Evolutionary conservation across 2,329 filamentous ascomycete genomes (phyloP).

Genomic region (Periglandula ipomoeae): DNA sequence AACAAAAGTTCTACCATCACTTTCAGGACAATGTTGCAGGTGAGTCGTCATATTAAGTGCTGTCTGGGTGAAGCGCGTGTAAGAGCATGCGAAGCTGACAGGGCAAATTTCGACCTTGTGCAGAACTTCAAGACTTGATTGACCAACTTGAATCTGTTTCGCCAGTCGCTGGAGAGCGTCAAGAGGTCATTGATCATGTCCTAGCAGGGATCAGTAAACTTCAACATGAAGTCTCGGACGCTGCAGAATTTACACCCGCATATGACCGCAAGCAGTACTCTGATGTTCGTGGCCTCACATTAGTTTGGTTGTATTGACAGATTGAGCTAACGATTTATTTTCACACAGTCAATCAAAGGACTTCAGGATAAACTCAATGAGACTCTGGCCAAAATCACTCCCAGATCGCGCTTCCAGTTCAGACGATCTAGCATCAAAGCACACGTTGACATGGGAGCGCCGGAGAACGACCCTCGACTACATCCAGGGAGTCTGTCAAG

Average conservation of each 20-base stretch:
- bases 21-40: constrained; percentile 69
- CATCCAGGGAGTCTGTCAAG: constrained; percentile 26
- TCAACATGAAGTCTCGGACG: constrained; percentile 77
- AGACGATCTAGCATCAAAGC: constrained; percentile 29
- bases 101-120: background rate
- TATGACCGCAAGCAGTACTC: constrained; percentile 86
- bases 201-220: constrained; percentile 71
- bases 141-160: constrained; percentile 54
- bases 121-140: constrained; percentile 72
- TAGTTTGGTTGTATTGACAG: no score
- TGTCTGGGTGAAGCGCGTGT: background rate
- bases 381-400: constrained; percentile 56
- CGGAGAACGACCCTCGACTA: constrained; percentile 34
- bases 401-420: constrained; percentile 78
- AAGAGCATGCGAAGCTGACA: background rate
- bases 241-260: constrained; percentile 69
- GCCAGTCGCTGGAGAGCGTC: constrained; percentile 59
- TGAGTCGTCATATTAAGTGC: constrained; percentile 30
- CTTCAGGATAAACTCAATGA: constrained; percentile 71
- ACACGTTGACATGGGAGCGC: constrained; percentile 33
- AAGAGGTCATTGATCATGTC: constrained; percentile 72
- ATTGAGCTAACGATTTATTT: background rate
- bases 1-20: constrained; percentile 75
- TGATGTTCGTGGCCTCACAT: constrained; percentile 43
- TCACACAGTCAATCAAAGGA: constrained; percentile 60